Base-by-base conservation (phyloP, 768 basidiomycete species). In the Flagelloscypha sp. region DNA sequence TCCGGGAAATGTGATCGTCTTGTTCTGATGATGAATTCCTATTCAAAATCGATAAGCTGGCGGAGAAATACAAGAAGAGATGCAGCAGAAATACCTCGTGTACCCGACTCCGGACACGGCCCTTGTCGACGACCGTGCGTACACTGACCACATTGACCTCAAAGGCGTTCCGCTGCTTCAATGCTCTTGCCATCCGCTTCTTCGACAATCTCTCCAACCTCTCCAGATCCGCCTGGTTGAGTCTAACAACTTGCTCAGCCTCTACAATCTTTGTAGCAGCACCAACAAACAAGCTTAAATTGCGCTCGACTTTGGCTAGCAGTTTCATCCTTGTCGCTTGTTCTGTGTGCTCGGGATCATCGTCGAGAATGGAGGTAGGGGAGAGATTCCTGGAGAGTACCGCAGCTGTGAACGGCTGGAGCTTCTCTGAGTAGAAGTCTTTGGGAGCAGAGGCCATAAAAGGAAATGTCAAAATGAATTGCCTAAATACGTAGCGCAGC, bases 11-110 rank as follows among this genome's bases (percentile, higher is more conserved):
- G 68, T 5, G 77, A 72, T 27, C 90, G 70, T 11, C 81, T 71
- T 0, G 93, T 98, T 20, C 89, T 77, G 20, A 99, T 77, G 47
- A 99, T 79, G 55, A 99, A 99, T 69, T 98, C 95, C 85, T 98
- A 48, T 12, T n/a, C 32, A 24, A 11, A 23, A 27, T 32, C 37
- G 31, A 46, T 27, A 37, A 45, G 18, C 1, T 27, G 35, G 23
- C 23, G 36, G 35, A 21, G 25, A 35, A 6, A 32, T 37, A 21
- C 21, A 27, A 37, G 17, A 18, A 19, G 13, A 23, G 24, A 39
- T 22, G 40, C 34, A 27, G 30, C 46, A 27, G 28, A 42, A 11
- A 44, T 51, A 86, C 93, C 61, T 99, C 93, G 56, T 95, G 93
- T 9, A 67, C 73, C 47, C 81, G 76, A 54, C 76, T 89, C 40